phyloP scores from a whole-genome alignment of 768 basidiomycete species.

The Lactarius deliciosus region DNA sequence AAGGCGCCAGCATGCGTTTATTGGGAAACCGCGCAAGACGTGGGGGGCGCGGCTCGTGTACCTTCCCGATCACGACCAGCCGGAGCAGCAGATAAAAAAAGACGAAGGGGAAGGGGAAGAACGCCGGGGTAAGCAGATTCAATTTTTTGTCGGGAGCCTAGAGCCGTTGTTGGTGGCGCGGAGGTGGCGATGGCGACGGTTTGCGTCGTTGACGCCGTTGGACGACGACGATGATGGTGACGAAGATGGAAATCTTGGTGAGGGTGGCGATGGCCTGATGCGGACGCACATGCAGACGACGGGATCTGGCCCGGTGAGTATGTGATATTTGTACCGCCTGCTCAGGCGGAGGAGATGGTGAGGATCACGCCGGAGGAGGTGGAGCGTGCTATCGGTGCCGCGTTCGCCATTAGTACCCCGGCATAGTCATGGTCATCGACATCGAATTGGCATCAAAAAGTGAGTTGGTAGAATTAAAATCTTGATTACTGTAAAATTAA shows the following conservation, averaged over 20 bases:
- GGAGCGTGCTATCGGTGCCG: constrained; percentile 20
- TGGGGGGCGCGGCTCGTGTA: constrained; percentile 18
- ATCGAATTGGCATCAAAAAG: not conserved
- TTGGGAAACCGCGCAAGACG: constrained; percentile 12
- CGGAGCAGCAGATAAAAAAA: not conserved
- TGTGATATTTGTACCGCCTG: not conserved
- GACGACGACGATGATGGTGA: too few relatives aligned
- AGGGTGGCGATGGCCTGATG: not conserved
- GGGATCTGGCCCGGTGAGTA: constrained; percentile 18
- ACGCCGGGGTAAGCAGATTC: not conserved
- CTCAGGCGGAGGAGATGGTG: not conserved
- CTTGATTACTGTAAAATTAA: too few relatives aligned
- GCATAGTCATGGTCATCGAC: too few relatives aligned
- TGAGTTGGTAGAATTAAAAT: not conserved
- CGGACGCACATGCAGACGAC: not conserved
- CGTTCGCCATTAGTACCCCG: constrained; percentile 6
- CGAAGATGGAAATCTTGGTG: not conserved
- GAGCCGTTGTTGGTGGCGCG: constrained; percentile 1
- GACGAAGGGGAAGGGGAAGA: not conserved
- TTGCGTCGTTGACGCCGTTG: not conserved
- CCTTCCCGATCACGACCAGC: not conserved
- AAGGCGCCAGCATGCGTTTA: not conserved
- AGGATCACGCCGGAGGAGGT: constrained; percentile 21
- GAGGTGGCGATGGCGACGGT: not conserved
- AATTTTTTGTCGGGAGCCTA: constrained; percentile 5